Base-by-base conservation (phyloP, 2,329 filamentous ascomycete genomes). In the Colletotrichum nymphaeae region DNA sequence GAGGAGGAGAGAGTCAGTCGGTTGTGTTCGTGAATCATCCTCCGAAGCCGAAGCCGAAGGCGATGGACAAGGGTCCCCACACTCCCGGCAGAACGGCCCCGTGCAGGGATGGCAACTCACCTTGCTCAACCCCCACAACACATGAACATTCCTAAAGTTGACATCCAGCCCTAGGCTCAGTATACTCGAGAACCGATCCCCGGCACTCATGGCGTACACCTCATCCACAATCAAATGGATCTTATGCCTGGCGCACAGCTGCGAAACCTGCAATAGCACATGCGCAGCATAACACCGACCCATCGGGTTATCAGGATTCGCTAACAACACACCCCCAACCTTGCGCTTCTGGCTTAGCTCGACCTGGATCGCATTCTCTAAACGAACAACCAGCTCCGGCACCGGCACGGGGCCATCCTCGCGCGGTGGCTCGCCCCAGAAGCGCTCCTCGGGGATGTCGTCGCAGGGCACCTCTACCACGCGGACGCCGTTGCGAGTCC, bases 391-490 rank as follows among this genome's bases (percentile, higher is more conserved):
- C 5, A 72, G 12, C 19, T 63, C 57, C 3, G 35, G 55, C 0
- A 30, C 5, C n/a, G n/a, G 57, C 3, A 30, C 28, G 5, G 35
- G 19, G 4, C 26, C 37, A 30, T 56, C 28, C 1, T 35, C 46
- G 1, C 19, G 12, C 6, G 49, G 57, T 1, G 46, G n/a, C 4
- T 28, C 26, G 9, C 52, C 57, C 16, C 64, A 63, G 49, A 72
- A 63, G 14, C 69, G 64, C 26, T 72, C 69, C 16, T 69, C 57
- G 12, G 64, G 35, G n/a, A 72, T 72, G 65, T 72, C 69, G 19
- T 72, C 64, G 28, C 69, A 72, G 5, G 69, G 65, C 0, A 72
- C 69, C n/a, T 63, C 49, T 11, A 72, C 69, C 3, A 72, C 35
- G 3, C 49, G 58, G 11, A 72, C 37, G 19, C 30, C 22, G 11